phyloP scores from a whole-genome alignment of 2,329 filamentous ascomycete species.

The Aspergillus sp. region DNA sequence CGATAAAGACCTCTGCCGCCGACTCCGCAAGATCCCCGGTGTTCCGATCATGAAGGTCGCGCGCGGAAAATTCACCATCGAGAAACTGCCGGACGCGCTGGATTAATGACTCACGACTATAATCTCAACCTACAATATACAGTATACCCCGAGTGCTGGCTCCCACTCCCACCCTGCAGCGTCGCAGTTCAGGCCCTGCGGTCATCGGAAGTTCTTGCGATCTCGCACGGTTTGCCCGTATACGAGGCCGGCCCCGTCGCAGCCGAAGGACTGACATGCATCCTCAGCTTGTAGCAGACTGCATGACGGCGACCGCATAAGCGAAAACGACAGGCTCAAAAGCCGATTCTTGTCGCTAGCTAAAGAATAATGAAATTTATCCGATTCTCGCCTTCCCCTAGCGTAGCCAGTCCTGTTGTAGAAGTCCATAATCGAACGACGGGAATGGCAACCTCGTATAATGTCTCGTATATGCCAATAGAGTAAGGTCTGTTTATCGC shows the following conservation, averaged over 20 bases:
- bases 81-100: constrained; percentile 82
- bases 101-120: constrained; percentile 41
- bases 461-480: background rate
- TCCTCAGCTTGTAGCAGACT: too few relatives aligned
- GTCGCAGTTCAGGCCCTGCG: constrained; percentile 5
- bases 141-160: background rate
- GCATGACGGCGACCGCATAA: too few relatives aligned
- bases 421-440: background rate
- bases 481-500: background rate
- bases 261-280: background rate
- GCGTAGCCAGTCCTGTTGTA: too few relatives aligned
- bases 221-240: background rate
- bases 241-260: background rate
- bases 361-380: too few relatives aligned
- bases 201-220: background rate
- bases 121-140: background rate
- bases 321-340: too few relatives aligned
- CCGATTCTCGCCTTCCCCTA: too few relatives aligned
- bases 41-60: constrained; percentile 73
- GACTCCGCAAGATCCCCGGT: constrained; percentile 78
- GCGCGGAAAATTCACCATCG: constrained; percentile 90
- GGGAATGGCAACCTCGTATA: background rate
- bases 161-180: background rate
- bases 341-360: too few relatives aligned
- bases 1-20: constrained; percentile 73